phyloP scores from a whole-genome alignment of 2,329 filamentous ascomycete genomes.

The Tolypocladium nubicola region DNA sequence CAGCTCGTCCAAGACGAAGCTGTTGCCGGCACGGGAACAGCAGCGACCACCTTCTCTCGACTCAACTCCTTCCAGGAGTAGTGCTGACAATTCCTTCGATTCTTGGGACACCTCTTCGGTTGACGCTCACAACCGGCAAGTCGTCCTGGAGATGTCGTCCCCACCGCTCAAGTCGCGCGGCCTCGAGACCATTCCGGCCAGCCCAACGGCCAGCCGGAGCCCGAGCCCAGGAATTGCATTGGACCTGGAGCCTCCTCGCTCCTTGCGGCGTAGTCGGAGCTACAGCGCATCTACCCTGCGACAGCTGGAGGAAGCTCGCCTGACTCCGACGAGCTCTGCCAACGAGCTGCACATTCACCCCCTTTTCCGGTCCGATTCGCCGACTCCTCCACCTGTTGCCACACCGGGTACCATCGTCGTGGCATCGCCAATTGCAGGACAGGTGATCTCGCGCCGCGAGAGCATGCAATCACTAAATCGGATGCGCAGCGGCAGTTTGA shows the following conservation, averaged over 20 bases:
- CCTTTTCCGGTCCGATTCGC: slow-evolving; percentile 64
- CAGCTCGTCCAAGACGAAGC: slow-evolving; percentile 43
- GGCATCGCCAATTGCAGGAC: slow-evolving; percentile 58
- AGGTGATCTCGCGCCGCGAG: slow-evolving; percentile 45
- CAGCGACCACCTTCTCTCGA: slow-evolving; percentile 38
- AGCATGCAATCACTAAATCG: slow-evolving; percentile 40
- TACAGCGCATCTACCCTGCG: slow-evolving; percentile 32
- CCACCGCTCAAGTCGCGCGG: slow-evolving; percentile 35
- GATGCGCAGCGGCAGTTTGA: slow-evolving; percentile 46
- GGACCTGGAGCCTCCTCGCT: slow-evolving; percentile 42
- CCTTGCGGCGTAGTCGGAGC: slow-evolving; percentile 36
- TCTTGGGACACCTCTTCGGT: slow-evolving; percentile 65
- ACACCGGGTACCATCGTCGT: slow-evolving; percentile 62
- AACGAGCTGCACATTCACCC: slow-evolving; percentile 66
- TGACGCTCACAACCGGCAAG: slow-evolving; percentile 49
- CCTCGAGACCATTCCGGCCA: slow-evolving; percentile 63
- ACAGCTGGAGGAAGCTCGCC: slow-evolving; percentile 15
- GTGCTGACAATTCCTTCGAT: slow-evolving; percentile 55
- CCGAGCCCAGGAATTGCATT: slow-evolving; percentile 51
- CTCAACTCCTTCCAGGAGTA: slow-evolving; percentile 25
- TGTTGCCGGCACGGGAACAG: slow-evolving; percentile 34
- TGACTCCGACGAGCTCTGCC: slow-evolving; percentile 15
- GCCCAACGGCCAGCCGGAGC: slow-evolving; percentile 52
- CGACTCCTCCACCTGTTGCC: slow-evolving; percentile 51
- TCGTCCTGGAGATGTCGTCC: slow-evolving; percentile 39